Base-by-base conservation (phyloP, 1,284 basidiomycete genomes). In the Marasmius oreades region DNA sequence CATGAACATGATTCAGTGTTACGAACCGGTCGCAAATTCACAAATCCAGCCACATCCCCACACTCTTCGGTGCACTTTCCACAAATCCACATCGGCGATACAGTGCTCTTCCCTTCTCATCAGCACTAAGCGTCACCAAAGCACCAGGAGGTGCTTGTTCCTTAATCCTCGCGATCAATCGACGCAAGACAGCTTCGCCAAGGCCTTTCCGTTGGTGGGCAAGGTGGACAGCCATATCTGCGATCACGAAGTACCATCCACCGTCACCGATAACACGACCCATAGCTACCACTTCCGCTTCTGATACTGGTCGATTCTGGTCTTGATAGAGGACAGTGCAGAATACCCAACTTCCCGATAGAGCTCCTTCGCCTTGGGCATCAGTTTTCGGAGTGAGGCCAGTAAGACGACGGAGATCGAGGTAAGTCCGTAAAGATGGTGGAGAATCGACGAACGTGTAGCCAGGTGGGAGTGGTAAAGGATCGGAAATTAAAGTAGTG, bases 231-330 rank as follows among this genome's bases (percentile, higher is more conserved):
- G 50, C 47, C 26, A 56, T 51, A 34, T 56, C 55, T 10, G 34
- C 48, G 11, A 56, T 20, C 6, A 43, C 20, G 50, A 56, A 56
- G 36, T 56, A 56, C 55, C 55, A 56, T 22, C 55, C 55, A 31
- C 48, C 55, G 20, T 56, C 55, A 6, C 55, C 55, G 33, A 56
- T 52, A 14, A 47, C 23, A 24, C 55, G 55, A n/a, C n/a, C 50
- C 55, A 56, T 56, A 8, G 23, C 55, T 10, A 56, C 48, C 11
- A 52, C 12, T 3, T 23, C 37, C 33, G 43, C 8, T 5, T 44
- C 43, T 3, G 48, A 18, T 18, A 2, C 23, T 11, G 48, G 33
- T 11, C 10, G 14, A 28, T 28, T 11, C 5, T 18, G 24, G 18
- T 33, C 48, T 11, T 31, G 18, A 34, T 51, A 33, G 10, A 20